A percentile compares a stretch with the other conserved stretches of the same genome.
Conservation (phyloP, 2,329 filamentous ascomycete species). For the Colletotrichum melonis region DNA sequence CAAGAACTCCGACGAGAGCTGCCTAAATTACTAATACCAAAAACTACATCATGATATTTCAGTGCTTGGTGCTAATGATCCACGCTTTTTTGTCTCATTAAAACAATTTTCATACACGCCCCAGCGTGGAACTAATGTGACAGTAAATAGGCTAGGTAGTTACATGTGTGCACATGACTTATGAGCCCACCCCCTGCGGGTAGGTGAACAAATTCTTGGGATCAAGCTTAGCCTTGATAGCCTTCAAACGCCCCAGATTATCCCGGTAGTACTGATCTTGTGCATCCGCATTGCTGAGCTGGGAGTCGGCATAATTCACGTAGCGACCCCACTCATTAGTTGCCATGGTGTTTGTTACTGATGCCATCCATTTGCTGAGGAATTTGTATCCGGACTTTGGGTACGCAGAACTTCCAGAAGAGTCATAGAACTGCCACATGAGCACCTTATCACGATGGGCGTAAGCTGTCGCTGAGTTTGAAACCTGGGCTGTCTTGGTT, state of each 20-base stretch:
- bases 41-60: too few relatives aligned
- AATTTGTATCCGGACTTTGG: slow-evolving; percentile 49
- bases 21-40: background rate
- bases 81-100: background rate
- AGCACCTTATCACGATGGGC: slow-evolving; percentile 57
- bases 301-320: slow-evolving; percentile 65
- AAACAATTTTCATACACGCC: background rate
- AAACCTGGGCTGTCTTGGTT: slow-evolving; percentile 47
- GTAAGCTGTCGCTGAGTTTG: slow-evolving; percentile 46
- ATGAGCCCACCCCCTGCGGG: slow-evolving; percentile 42
- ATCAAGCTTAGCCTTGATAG: slow-evolving; percentile 53
- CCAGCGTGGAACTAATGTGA: background rate
- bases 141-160: background rate
- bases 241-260: slow-evolving; percentile 49
- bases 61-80: background rate
- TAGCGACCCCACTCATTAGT: slow-evolving; percentile 59
- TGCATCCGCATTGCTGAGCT: slow-evolving; percentile 57
- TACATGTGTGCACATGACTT: background rate
- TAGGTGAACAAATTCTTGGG: slow-evolving; percentile 55
- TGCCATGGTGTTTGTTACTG: slow-evolving; percentile 47
- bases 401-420: slow-evolving; percentile 45
- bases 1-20: background rate
- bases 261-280: slow-evolving; percentile 60
- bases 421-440: slow-evolving; percentile 62
- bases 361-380: slow-evolving; percentile 53